phyloP scores from a whole-genome alignment of 176 grass and related monocot genomes.

The Oropetium thomaeum region DNA sequence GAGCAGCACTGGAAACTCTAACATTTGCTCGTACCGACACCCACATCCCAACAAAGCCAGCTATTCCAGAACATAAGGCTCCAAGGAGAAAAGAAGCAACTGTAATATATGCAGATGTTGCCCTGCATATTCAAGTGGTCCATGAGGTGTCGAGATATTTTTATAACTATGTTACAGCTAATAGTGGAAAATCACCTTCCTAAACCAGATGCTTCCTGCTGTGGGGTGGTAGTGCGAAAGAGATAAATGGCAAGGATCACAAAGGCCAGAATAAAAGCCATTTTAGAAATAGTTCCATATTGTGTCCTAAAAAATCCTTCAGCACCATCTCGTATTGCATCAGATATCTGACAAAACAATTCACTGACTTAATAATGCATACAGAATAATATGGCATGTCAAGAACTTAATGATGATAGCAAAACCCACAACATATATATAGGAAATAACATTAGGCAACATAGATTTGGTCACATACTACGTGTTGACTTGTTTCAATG shows the following conservation, averaged over 20 bases:
- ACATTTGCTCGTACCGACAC: conserved; percentile 99
- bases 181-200: conserved; percentile 61
- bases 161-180: conserved; percentile 2
- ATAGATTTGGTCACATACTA: conserved; percentile 26
- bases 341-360: conserved; percentile 80
- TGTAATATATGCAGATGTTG: conserved; percentile 87
- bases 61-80: conserved; percentile 93
- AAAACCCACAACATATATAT: conserved; percentile 7
- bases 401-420: conserved; percentile 20
- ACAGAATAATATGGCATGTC: conserved; percentile 13
- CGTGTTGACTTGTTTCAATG: too few species aligned
- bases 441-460: conserved; percentile 14
- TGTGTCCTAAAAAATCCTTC: conserved; percentile 99
- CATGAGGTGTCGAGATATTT: conserved; percentile 12
- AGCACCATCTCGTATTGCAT: conserved; percentile 97
- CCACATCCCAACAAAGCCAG: conserved; percentile 99
- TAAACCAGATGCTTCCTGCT: conserved; percentile 88
- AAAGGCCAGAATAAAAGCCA: conserved; percentile 86
- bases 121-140: conserved; percentile 44
- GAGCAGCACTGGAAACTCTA: conserved; percentile 97
- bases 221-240: conserved; percentile 73
- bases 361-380: neutral
- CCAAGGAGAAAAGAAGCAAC: conserved; percentile 95
- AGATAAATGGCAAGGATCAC: conserved; percentile 98
- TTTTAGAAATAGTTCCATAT: conserved; percentile 97